Base-by-base conservation (phyloP, 495 filamentous ascomycete genomes). In the Penicillium waksmanii region DNA sequence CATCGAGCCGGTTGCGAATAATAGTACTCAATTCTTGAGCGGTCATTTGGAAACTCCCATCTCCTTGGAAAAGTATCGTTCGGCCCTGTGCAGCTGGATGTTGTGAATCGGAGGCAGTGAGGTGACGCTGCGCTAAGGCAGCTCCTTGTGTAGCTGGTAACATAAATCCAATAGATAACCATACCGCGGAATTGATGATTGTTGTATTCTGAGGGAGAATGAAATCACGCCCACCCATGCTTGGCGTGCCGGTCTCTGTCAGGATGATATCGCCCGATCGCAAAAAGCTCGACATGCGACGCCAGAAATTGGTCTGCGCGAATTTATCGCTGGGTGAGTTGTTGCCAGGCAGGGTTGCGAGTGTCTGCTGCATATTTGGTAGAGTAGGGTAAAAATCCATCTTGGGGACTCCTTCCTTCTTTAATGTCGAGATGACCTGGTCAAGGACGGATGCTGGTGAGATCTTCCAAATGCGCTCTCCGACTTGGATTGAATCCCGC, bases 21-120 rank as follows among this genome's bases (percentile, higher is more conserved):
- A 93, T 91, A 13, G 89, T 91, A 57, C 81, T 83, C 50, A 95
- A 70, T 66, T 92, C 90, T 66, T 94, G 91, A 0, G 76, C 84
- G 0, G 89, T 92, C 19, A 94, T 74, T 64, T 95, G 89, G 66
- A 93, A 83, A 56, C 84, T 87, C n/a, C 91, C 91, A 63, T 94
- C 91, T 27, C 90, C 91, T 12, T 87, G 87, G 66, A 93, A 87
- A 53, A 93, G 77, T 60, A 95, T 84, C 0, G 76, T 79, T n/a
- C 51, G 35, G 8, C 52, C 46, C 42, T 15, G 13, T 4, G 44
- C 23, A 25, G 42, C 36, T 3, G 35, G 25, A 13, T 36, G 1
- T 21, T 19, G 9, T 2, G 23, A 51, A 18, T 18, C 48, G 19
- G 58, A 51, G 15, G 27, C 27, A 31, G 27, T 0, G 6, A 62